phyloP scores from a whole-genome alignment of 1,139 yeast species.

The Debaryomycetaceae sp. region DNA sequence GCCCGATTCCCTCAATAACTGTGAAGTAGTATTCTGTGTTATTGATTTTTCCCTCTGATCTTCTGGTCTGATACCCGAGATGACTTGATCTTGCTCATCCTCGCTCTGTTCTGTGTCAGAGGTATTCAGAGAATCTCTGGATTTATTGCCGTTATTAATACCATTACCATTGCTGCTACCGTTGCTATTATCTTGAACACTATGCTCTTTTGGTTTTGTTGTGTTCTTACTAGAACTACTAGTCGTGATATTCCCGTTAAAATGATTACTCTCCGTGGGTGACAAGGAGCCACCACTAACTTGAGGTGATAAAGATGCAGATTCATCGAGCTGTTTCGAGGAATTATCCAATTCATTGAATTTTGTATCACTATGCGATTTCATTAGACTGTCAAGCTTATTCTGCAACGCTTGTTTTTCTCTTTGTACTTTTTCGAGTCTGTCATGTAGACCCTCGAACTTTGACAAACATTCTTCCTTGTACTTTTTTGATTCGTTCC shows the following conservation, averaged over 20 bases:
- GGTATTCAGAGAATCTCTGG: neutral
- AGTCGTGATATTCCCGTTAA: neutral
- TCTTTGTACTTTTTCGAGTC: slow-evolving; percentile 13
- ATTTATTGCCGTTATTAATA: neutral
- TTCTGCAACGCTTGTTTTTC: slow-evolving; percentile 16
- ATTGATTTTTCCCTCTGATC: neutral
- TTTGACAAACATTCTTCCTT: slow-evolving; percentile 18
- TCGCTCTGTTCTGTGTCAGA: neutral
- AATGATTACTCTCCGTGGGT: neutral
- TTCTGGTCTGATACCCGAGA: neutral
- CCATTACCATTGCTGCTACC: neutral
- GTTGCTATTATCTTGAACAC: neutral
- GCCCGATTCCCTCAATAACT: neutral
- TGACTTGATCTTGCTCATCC: neutral
- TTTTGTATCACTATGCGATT: neutral
- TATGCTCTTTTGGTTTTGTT: neutral
- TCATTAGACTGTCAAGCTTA: slow-evolving; percentile 7
- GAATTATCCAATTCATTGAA: neutral
- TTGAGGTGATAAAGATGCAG: neutral
- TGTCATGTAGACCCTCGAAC: slow-evolving; percentile 17
- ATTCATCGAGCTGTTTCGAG: neutral
- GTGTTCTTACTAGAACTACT: neutral
- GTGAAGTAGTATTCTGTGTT: neutral
- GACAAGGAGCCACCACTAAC: neutral
- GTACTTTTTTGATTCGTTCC: slow-evolving; percentile 16